phyloP scores from a whole-genome alignment of 352 stramenopile species.

The Pythium folliculosum region DNA sequence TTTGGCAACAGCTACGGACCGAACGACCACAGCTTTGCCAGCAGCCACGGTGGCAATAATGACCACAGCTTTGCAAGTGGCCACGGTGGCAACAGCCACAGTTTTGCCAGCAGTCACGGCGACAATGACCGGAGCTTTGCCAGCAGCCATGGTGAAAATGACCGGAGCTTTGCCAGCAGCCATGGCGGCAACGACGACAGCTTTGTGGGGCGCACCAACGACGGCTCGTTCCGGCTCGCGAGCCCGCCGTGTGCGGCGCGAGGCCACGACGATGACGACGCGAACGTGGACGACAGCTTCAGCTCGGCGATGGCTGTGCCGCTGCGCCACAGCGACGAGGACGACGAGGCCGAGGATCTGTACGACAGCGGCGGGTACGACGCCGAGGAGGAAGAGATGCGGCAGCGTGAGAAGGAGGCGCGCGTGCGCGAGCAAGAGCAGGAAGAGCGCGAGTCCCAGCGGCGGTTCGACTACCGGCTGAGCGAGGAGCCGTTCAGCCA shows the following conservation, averaged over 20 bases:
- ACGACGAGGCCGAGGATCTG: constrained; percentile 5
- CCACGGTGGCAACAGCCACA: constrained; percentile 3
- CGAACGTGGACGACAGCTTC: constrained; percentile 16
- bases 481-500: constrained; percentile 18
- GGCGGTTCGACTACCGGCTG: constrained; percentile 1
- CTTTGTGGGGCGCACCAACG: not conserved
- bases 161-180: not conserved
- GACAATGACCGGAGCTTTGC: not conserved
- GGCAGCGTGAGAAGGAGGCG: constrained; percentile 6
- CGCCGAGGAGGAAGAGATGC: constrained; percentile 16
- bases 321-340: not conserved
- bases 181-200: not conserved
- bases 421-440: constrained; percentile 7
- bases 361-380: constrained; percentile 18
- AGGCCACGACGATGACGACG: not conserved
- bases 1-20: constrained; percentile 1
- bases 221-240: too few species aligned
- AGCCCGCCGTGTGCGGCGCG: too few species aligned
- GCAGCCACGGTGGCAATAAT: not conserved
- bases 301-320: constrained; percentile 1
- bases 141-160: not conserved
- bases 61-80: not conserved
- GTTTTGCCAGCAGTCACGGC: not conserved
- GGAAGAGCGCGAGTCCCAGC: not conserved
- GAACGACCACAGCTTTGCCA: constrained; percentile 13